Evolutionary conservation across 2,329 filamentous ascomycete species (phyloP).

Genomic region (Paecilomyces formosus): DNA sequence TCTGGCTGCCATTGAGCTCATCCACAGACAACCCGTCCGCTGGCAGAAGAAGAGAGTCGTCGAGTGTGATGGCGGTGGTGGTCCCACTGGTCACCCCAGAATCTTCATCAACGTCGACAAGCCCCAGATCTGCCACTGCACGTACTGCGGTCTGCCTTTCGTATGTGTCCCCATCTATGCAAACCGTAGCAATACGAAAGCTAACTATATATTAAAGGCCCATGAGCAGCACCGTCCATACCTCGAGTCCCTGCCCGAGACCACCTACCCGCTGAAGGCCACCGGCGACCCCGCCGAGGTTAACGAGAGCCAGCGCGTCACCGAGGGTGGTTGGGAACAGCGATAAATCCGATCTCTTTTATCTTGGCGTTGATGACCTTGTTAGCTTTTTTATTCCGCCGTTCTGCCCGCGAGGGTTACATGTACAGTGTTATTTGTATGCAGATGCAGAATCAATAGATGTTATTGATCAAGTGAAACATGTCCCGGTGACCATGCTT

Average conservation of each 20-base stretch:
- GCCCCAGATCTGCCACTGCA: slow-evolving; percentile 82
- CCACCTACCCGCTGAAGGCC: slow-evolving; percentile 72
- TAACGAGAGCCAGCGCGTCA: slow-evolving; percentile 50
- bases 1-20: slow-evolving; percentile 83
- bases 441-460: background rate
- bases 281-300: slow-evolving; percentile 53
- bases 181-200: background rate
- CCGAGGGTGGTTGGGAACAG: slow-evolving; percentile 52
- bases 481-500: background rate
- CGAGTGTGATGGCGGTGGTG: slow-evolving; percentile 86
- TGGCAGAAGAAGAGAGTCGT: slow-evolving; percentile 81
- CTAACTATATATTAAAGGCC: slow-evolving; percentile 50
- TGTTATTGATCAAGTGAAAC: background rate
- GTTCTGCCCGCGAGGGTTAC: background rate
- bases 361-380: slow-evolving; percentile 26
- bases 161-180: slow-evolving; percentile 51
- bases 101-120: slow-evolving; percentile 99
- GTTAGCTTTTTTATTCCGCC: background rate
- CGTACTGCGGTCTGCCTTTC: slow-evolving; percentile 88
- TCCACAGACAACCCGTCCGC: slow-evolving; percentile 88
- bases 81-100: slow-evolving; percentile 78
- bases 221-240: slow-evolving; percentile 81
- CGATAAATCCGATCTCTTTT: slow-evolving; percentile 38
- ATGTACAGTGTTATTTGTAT: background rate
- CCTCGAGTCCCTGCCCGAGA: slow-evolving; percentile 72